Base-by-base conservation (phyloP, 441 rosid genomes). In the Viola pubescens region DNA sequence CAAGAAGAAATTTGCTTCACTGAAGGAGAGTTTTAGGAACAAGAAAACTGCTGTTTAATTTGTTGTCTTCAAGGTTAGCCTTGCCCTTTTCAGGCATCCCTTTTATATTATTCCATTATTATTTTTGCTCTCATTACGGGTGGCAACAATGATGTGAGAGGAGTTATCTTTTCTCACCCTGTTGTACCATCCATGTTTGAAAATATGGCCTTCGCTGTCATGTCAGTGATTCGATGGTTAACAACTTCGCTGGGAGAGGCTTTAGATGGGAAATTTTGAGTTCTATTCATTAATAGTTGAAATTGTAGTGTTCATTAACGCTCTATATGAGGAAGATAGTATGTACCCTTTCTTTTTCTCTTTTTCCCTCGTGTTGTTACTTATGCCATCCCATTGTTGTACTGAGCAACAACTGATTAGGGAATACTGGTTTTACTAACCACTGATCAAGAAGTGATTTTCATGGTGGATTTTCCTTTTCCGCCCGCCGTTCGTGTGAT, bases 1-100 rank as follows among this genome's bases (percentile, higher is more conserved):
- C 86, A 90, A 82, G 94, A 94, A 88, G 74, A 88, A 94, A 61
- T 85, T 90, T 68, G 75, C 95, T 37, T 65, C 58, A 70, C 82
- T 94, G 56, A 94, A 85, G 78, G 99, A 90, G 74, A 78, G 56
- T 70, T 83, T 90, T 54, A 81, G 96, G 73, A 94, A 51, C 88
- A 86, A 94, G 86, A 90, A 88, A 74, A 77, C 37, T 12, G 63
- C 70, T 4, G 79, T 54, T 47, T 91, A 76, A 74, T 41, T 19
- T 59, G 56, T 40, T 43, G 47, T 5, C 48, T 37, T 39, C 11
- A 4, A 52, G 60, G 34, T 48, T 37, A 9, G 3, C 6, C 38
- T 19, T 19, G 26, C 26, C 26, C 1, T 19, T 19, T 19, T 19
- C 26, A 19, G 26, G 26, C 26, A 50, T 7, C 38, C 52, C 13